Base-by-base conservation (phyloP, 176 grass and related monocot species). In the Alopecurus myosuroides region DNA sequence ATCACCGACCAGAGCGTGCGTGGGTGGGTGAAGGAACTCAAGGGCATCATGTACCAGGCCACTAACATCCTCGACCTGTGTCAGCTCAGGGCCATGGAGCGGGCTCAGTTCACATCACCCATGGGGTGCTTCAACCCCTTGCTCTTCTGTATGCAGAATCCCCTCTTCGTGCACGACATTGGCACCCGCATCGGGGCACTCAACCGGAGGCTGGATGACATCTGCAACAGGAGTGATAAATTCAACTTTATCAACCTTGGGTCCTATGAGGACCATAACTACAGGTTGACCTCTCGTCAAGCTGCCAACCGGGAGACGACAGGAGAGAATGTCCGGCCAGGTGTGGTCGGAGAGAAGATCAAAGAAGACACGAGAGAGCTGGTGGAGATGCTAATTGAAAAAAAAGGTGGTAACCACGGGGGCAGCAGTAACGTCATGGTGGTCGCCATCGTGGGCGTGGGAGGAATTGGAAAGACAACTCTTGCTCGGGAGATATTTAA, bases 21-120 rank as follows among this genome's bases (percentile, higher is more conserved):
- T 2, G 1, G 2, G 3, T 91, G 80, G 66, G 14, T 80, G 6
- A 44, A 40, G 45, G 26, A 84, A 18, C 68, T 91, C 5, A 87
- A 75, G 22, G 80, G 70, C 31, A 57, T 62, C 20, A 76, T 91
- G 80, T 91, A 91, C 18, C 81, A 91, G 4, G 77, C 81, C 35
- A 85, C 84, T 28, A 77, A 87, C 26, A 84, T 91, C 30, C 26
- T 88, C 13, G 89, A 88, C 14, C 28, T 72, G 3, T 80, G 39
- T 31, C 17, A 36, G 4, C 41, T 91, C 57, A 56, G 40, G 56
- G 48, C 14, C 12, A 46, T 58, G 76, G 26, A 82, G 34, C 7
- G 22, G 37, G 5, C 12, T 23, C 17, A 22, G 3, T 28, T 52
- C 49, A 20, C 9, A 2, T 20, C 9, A 3, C 11, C 9, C 15